A percentile compares a stretch with the other conserved stretches of the same genome.
These are phyloP conservation scores for Mucor circinelloides DNA, from an alignment of 371 early-diverging fungal species.

Conservation along the genomic window DNA sequence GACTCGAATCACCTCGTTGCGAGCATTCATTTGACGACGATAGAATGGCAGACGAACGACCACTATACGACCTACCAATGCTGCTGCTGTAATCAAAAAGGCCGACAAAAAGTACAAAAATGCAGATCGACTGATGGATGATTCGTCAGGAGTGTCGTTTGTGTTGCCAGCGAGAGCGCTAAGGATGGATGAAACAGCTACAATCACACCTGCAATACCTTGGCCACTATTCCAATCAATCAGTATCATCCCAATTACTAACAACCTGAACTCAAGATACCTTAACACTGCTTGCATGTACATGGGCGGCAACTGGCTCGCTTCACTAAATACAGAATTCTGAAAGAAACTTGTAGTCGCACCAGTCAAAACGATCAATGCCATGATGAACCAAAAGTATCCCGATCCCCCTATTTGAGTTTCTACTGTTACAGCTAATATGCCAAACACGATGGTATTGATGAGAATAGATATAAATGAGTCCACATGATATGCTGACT, in stretches of 20 bases:
- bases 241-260: not conserved
- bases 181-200: constrained; percentile 58
- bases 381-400: constrained; percentile 67
- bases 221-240: constrained; percentile 42
- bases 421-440: constrained; percentile 37
- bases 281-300: constrained; percentile 78
- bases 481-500: constrained; percentile 26
- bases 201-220: constrained; percentile 66
- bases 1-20: constrained; percentile 8
- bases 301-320: constrained; percentile 68
- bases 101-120: constrained; percentile 64
- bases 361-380: constrained; percentile 63
- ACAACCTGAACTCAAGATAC: constrained; percentile 28
- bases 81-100: constrained; percentile 45
- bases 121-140: constrained; percentile 49
- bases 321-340: constrained; percentile 75
- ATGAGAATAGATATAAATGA: constrained; percentile 30
- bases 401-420: constrained; percentile 26
- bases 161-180: constrained; percentile 45
- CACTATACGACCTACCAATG: constrained; percentile 49
- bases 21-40: constrained; percentile 38
- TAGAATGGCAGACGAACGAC: constrained; percentile 55
- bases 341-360: constrained; percentile 68
- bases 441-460: constrained; percentile 41
- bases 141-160: constrained; percentile 27